A percentile compares a stretch with the other conserved stretches of the same genome.
Evolutionary conservation across 2,329 filamentous ascomycete genomes (phyloP).

Genomic region (Leptographium flavum): DNA sequence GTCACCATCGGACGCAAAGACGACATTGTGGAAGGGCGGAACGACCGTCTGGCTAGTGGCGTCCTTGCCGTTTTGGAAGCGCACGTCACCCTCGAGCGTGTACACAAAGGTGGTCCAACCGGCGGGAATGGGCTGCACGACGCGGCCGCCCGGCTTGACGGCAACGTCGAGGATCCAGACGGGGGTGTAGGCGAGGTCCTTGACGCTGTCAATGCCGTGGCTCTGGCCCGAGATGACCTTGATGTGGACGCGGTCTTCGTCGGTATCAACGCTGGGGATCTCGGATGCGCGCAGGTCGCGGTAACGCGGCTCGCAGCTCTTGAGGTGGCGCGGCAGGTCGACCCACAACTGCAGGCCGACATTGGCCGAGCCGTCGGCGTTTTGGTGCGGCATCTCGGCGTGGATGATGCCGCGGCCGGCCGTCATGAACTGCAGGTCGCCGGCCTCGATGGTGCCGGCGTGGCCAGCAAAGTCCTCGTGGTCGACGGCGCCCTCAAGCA

Average conservation of each 20-base stretch:
- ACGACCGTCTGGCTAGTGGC: constrained; percentile 24
- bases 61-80: constrained; percentile 40
- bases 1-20: constrained; percentile 72
- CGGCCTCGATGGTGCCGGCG: constrained; percentile 65
- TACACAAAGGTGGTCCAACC: constrained; percentile 90
- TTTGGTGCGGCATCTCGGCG: constrained; percentile 82
- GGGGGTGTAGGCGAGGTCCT: constrained; percentile 83
- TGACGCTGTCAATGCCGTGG: constrained; percentile 71
- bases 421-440: constrained; percentile 98
- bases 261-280: constrained; percentile 60
- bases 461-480: constrained; percentile 88
- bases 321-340: constrained; percentile 68
- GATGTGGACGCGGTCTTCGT: constrained; percentile 60
- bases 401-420: constrained; percentile 86
- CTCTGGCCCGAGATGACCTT: constrained; percentile 85
- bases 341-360: constrained; percentile 93
- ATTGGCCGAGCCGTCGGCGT: constrained; percentile 60
- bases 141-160: constrained; percentile 62
- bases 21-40: constrained; percentile 69
- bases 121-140: constrained; percentile 60
- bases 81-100: constrained; percentile 57
- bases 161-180: constrained; percentile 89
- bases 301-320: constrained; percentile 83
- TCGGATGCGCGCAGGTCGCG: constrained; percentile 68
- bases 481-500: constrained; percentile 73